Conservation (phyloP, 2,329 filamentous ascomycete species). For the Alternaria triticina region DNA sequence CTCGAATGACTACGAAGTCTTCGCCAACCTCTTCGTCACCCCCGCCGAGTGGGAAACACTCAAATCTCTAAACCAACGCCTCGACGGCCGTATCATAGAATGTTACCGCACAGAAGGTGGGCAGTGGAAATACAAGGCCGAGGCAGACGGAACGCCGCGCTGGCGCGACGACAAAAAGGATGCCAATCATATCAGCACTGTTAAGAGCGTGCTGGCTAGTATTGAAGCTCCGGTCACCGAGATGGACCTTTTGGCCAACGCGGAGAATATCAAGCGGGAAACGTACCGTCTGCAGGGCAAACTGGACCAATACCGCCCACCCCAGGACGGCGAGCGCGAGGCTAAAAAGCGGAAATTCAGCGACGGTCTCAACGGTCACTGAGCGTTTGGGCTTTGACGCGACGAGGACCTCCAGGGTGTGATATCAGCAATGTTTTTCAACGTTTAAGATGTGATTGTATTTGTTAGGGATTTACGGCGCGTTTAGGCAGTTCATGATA, state of each 20-base stretch:
- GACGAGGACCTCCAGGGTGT: neutral
- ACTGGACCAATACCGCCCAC: conserved; percentile 40
- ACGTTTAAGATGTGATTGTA: neutral
- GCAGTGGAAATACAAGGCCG: conserved; percentile 75
- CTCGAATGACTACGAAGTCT: conserved; percentile 68
- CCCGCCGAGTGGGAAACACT: conserved; percentile 82
- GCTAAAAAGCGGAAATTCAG: conserved; percentile 46
- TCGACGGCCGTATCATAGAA: conserved; percentile 90
- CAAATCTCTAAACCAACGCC: conserved; percentile 73
- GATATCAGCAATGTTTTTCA: neutral
- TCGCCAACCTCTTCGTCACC: conserved; percentile 70
- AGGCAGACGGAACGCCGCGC: conserved; percentile 64
- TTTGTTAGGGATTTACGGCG: neutral
- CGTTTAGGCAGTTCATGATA: neutral
- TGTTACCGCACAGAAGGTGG: conserved; percentile 78
- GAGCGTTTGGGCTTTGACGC: neutral
- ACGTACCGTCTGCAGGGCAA: conserved; percentile 71
- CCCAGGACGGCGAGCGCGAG: conserved; percentile 30
- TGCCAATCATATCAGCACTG: conserved; percentile 85
- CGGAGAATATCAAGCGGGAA: conserved; percentile 73
- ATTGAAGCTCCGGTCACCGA: conserved; percentile 86
- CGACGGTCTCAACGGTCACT: conserved; percentile 8
- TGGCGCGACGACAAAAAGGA: conserved; percentile 93
- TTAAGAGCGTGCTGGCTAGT: conserved; percentile 85
- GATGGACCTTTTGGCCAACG: conserved; percentile 75